Evolutionary conservation across 2,329 filamentous ascomycete species (phyloP).

Genomic region (Botryotinia convoluta): DNA sequence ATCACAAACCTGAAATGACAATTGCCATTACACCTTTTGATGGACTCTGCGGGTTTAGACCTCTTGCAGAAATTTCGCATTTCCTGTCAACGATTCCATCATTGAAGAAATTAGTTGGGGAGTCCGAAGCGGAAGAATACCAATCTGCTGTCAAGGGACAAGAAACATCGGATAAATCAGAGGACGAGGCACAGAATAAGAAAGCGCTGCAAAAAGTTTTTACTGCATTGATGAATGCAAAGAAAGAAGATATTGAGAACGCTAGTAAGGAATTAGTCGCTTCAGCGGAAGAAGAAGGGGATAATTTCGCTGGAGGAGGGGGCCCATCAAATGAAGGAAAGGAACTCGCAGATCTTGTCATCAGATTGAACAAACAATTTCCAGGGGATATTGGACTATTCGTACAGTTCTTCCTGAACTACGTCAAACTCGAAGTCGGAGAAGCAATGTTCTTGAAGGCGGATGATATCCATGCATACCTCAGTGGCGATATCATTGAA

Average conservation of each 20-base stretch:
- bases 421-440: slow-evolving; percentile 79
- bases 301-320: slow-evolving; percentile 72
- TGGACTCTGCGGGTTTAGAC: slow-evolving; percentile 92
- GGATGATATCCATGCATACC: slow-evolving; percentile 95
- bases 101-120: slow-evolving; percentile 65
- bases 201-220: slow-evolving; percentile 74
- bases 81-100: slow-evolving; percentile 64
- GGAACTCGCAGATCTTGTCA: slow-evolving; percentile 73
- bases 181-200: slow-evolving; percentile 63
- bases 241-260: slow-evolving; percentile 60
- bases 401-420: slow-evolving; percentile 96
- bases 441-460: slow-evolving; percentile 96
- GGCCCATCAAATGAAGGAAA: slow-evolving; percentile 65
- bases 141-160: slow-evolving; percentile 53
- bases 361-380: slow-evolving; percentile 78
- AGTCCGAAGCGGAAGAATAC: slow-evolving; percentile 58
- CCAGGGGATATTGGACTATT: slow-evolving; percentile 89
- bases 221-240: slow-evolving; percentile 74
- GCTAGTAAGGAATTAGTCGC: slow-evolving; percentile 68
- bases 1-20: slow-evolving; percentile 99
- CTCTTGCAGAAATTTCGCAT: slow-evolving; percentile 79
- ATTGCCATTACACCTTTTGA: slow-evolving; percentile 97
- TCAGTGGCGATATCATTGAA: slow-evolving; percentile 92
- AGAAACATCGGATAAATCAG: slow-evolving; percentile 41
- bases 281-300: slow-evolving; percentile 65